Percentiles rank a stretch among this genome's conserved stretches.
Evolutionary conservation across 2,329 filamentous ascomycete genomes (phyloP).

Genomic region (Lasiodiplodia gonubiensis): DNA sequence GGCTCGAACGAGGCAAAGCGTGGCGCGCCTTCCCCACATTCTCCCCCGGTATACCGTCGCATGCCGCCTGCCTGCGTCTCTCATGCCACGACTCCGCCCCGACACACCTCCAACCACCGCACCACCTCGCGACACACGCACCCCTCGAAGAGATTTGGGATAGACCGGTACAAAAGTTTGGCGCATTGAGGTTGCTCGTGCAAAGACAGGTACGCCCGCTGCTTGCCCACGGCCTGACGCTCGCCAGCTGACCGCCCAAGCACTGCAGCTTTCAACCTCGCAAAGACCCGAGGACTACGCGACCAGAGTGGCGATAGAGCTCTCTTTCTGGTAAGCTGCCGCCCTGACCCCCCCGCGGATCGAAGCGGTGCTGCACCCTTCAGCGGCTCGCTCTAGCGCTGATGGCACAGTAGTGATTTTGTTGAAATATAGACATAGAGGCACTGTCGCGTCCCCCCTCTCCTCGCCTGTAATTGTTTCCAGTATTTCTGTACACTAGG

Average conservation of each 20-base stretch:
- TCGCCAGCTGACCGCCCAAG: slow-evolving; percentile 10
- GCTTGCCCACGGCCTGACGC: background rate
- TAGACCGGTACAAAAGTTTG: slow-evolving; percentile 49
- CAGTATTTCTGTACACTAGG: slow-evolving; percentile 27
- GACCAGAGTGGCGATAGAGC: slow-evolving; percentile 24
- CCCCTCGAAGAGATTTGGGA: slow-evolving; percentile 46
- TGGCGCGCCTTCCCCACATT: slow-evolving; percentile 28
- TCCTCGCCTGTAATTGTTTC: slow-evolving; percentile 25
- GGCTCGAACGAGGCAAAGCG: slow-evolving; percentile 26
- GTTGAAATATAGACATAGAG: slow-evolving; percentile 28
- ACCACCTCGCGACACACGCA: slow-evolving; percentile 19
- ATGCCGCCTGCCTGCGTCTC: slow-evolving; percentile 27
- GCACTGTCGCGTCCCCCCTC: slow-evolving; percentile 19
- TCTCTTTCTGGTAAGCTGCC: slow-evolving; percentile 26
- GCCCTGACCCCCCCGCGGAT: background rate
- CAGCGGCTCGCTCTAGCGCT: slow-evolving; percentile 28
- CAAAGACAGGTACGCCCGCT: slow-evolving; percentile 15
- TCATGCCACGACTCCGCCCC: slow-evolving; percentile 27
- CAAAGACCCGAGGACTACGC: slow-evolving; percentile 16
- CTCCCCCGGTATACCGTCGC: slow-evolving; percentile 24
- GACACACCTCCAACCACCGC: slow-evolving; percentile 30
- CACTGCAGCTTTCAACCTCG: slow-evolving; percentile 24
- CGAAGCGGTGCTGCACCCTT: slow-evolving; percentile 26
- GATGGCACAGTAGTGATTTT: slow-evolving; percentile 29
- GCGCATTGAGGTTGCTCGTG: slow-evolving; percentile 37